A percentile compares a stretch with the other conserved stretches of the same genome.
phyloP scores from a whole-genome alignment of 1,139 yeast genomes.

The Hemisphaericaspora xylofermentans region DNA sequence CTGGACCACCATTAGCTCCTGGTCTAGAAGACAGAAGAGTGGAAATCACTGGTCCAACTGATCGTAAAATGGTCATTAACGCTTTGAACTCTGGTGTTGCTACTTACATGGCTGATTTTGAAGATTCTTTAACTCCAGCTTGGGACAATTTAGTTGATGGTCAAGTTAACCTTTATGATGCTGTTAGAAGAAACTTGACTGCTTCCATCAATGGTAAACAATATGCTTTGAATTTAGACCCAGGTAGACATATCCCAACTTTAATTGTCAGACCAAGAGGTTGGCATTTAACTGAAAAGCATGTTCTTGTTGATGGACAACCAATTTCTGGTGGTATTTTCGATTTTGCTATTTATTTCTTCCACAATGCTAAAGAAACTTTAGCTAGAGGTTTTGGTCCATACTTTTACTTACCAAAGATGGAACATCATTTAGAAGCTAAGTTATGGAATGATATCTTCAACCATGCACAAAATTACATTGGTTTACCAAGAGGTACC shows the following conservation, averaged over 20 bases:
- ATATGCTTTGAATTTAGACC: constrained; percentile 56
- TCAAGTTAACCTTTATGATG: constrained; percentile 90
- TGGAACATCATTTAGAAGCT: constrained; percentile 80
- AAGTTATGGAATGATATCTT: constrained; percentile 78
- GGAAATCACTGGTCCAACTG: constrained; percentile 89
- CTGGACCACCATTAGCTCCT: constrained; percentile 73
- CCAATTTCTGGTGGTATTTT: constrained; percentile 73
- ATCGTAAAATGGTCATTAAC: constrained; percentile 90
- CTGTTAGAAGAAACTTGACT: constrained; percentile 64
- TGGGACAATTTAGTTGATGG: constrained; percentile 88
- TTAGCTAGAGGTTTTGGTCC: constrained; percentile 68
- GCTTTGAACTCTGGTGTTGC: constrained; percentile 88
- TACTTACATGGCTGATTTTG: constrained; percentile 94
- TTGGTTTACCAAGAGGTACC: constrained; percentile 66
- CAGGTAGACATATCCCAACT: constrained; percentile 64
- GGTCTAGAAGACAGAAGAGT: constrained; percentile 77
- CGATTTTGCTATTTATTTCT: constrained; percentile 77
- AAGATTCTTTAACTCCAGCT: constrained; percentile 93
- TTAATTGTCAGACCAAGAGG: constrained; percentile 84
- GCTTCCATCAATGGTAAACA: constrained; percentile 58
- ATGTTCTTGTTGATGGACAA: constrained; percentile 71
- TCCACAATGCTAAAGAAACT: constrained; percentile 66
- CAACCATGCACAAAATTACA: constrained; percentile 65
- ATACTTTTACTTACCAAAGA: constrained; percentile 75
- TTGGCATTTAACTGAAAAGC: constrained; percentile 80